These are phyloP conservation scores for Emergomyces pasteurianus DNA, from an alignment of 2,329 filamentous ascomycete species.

Conservation along the genomic window DNA sequence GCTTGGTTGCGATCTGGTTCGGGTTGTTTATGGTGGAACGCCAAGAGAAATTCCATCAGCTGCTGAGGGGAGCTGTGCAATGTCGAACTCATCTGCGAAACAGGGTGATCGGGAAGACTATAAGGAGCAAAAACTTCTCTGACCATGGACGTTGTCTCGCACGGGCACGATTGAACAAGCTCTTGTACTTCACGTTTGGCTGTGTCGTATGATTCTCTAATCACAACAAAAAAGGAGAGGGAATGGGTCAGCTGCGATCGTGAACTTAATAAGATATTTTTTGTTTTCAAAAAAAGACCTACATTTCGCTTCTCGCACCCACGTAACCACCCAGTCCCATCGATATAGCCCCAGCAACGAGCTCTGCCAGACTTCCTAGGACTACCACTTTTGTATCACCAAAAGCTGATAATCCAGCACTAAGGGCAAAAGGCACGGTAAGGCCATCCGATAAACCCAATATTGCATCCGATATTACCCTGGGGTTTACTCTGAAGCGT, in stretches of 20 bases:
- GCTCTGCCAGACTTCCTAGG: constrained; percentile 30
- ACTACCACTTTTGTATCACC: constrained; percentile 29
- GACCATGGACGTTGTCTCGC: constrained; percentile 29
- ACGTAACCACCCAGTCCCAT: constrained; percentile 34
- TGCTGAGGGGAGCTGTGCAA: constrained; percentile 27
- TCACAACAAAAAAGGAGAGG: not conserved
- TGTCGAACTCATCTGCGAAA: constrained; percentile 25
- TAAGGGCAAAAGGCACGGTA: constrained; percentile 34
- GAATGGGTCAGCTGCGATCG: not conserved
- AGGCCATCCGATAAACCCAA: constrained; percentile 33
- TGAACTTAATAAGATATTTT: too few relatives aligned
- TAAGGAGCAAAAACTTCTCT: constrained; percentile 31
- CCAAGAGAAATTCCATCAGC: constrained; percentile 36
- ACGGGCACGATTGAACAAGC: constrained; percentile 27
- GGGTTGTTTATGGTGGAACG: constrained; percentile 36
- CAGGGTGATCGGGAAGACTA: constrained; percentile 25
- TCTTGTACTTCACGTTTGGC: constrained; percentile 33
- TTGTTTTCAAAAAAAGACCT: constrained; percentile 15
- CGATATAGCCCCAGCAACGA: constrained; percentile 30
- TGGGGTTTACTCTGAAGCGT: constrained; percentile 28
- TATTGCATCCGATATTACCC: constrained; percentile 36
- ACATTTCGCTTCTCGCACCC: constrained; percentile 40
- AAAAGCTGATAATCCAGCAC: constrained; percentile 30
- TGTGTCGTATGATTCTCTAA: constrained; percentile 34
- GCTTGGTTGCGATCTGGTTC: constrained; percentile 35